These are phyloP conservation scores for Cladobotryum mycophilum DNA, from an alignment of 2,329 filamentous ascomycete genomes.

Conservation along the genomic window DNA sequence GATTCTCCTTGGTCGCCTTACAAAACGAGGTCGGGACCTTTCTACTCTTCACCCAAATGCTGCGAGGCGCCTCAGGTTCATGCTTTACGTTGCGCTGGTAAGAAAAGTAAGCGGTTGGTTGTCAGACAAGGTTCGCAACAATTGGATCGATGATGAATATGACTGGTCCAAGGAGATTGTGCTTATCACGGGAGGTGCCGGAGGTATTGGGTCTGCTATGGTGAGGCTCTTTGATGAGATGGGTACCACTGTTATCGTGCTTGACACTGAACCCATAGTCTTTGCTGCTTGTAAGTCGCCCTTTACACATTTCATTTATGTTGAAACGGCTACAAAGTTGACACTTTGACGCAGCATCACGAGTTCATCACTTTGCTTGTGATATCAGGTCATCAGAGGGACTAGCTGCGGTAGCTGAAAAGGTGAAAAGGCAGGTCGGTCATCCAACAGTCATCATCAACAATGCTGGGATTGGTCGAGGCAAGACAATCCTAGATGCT, in stretches of 20 bases:
- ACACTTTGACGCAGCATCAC: conserved; percentile 27
- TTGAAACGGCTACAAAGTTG: conserved; percentile 1
- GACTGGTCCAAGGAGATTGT: conserved; percentile 49
- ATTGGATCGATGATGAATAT: too few species aligned
- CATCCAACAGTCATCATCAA: conserved; percentile 65
- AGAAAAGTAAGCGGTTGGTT: too few species aligned
- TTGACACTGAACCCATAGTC: conserved; percentile 61
- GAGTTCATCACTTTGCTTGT: conserved; percentile 63
- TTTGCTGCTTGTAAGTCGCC: conserved; percentile 41
- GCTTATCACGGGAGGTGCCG: conserved; percentile 67
- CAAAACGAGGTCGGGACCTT: too few species aligned
- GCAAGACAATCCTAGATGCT: conserved; percentile 54
- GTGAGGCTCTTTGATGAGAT: conserved; percentile 59
- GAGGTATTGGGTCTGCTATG: conserved; percentile 64
- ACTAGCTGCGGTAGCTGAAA: conserved; percentile 45
- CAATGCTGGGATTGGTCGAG: conserved; percentile 60
- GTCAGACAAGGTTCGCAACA: too few species aligned
- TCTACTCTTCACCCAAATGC: too few species aligned
- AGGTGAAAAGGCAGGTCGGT: conserved; percentile 51
- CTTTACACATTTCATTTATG: conserved; percentile 1
- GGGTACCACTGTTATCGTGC: conserved; percentile 61
- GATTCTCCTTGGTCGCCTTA: too few species aligned
- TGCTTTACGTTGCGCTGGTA: too few species aligned
- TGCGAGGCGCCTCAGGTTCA: too few species aligned
- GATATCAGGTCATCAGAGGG: conserved; percentile 57